Evolutionary conservation across 805 yeast genomes (phyloP).

Genomic region (Teunomyces kruisii): DNA sequence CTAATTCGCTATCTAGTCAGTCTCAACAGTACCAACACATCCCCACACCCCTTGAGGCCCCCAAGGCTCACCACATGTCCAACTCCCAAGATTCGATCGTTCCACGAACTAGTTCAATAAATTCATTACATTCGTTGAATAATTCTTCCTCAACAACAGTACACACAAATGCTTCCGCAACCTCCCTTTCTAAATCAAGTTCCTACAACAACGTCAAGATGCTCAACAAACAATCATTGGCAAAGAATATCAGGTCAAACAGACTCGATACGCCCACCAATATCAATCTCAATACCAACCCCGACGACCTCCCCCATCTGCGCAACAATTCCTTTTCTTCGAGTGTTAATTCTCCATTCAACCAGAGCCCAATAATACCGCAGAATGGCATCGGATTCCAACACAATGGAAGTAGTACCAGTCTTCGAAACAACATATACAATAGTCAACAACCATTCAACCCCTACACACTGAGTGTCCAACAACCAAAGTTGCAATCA

Average conservation of each 20-base stretch:
- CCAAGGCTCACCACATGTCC: neutral
- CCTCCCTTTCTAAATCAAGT: slow-evolving; percentile 11
- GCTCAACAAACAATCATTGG: slow-evolving; percentile 17
- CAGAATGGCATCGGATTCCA: neutral
- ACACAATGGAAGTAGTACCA: neutral
- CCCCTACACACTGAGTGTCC: slow-evolving; percentile 1
- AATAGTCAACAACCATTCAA: neutral
- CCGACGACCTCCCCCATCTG: neutral
- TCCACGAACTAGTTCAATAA: slow-evolving; percentile 1
- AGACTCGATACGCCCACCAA: slow-evolving; percentile 28
- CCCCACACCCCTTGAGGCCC: neutral
- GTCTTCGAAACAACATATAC: neutral
- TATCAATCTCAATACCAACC: slow-evolving; percentile 9
- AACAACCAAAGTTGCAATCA: slow-evolving; percentile 5
- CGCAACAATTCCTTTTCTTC: slow-evolving; percentile 1
- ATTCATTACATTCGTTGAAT: neutral
- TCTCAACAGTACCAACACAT: slow-evolving; percentile 2
- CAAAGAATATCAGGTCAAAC: slow-evolving; percentile 21
- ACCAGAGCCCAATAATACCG: neutral
- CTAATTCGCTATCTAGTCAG: slow-evolving; percentile 4
- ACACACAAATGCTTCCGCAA: slow-evolving; percentile 3
- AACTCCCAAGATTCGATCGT: slow-evolving; percentile 6
- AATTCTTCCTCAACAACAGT: neutral
- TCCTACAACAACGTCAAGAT: slow-evolving; percentile 19
- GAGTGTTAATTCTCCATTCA: neutral